Evolutionary conservation across 768 basidiomycete species (phyloP), one percentile per base, ranked within the genome.

Genomic region (Boletus edulis): DNA sequence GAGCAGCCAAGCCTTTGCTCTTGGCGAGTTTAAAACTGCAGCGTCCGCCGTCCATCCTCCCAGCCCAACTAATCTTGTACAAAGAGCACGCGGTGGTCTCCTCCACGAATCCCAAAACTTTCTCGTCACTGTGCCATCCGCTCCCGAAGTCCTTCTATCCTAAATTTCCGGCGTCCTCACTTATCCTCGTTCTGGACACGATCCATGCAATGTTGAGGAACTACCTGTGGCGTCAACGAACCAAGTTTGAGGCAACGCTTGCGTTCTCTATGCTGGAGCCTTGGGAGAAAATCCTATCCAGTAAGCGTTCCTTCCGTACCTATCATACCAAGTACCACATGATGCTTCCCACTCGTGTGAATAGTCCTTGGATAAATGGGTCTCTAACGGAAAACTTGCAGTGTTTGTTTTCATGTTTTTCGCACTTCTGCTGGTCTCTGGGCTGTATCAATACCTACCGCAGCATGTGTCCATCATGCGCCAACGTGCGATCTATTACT

Each of bases 221-320:
- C 43, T 71, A 71, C 56, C 51, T 71, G 20, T 61, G 59, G 62
- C 69, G 71, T 20, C 71, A 72, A 38, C 60, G 69, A 43, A 52
- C 51, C 51, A 72, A 69, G 57, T 68, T 71, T 41, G 85, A 86
- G 67, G 73, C 78, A 12, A 85, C 84, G 0, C 79, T 83, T 50
- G 86, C 76, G 5, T 70, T 87, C 41, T 74, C 77, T 17, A 80
- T 87, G 74, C 74, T 87, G 54, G 85, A 89, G 67, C 78, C 81
- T 52, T 87, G 86, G 87, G 87, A 89, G 73, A 84, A 85, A 63
- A 45, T 80, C 27, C 59, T 86, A 46, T 75, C 83, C 56, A 62
- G 86, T 87, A 61, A 61, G 86, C 58, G 12, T 76, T 37, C 17
- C 35, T 46, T 46, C 13, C 14, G 10, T 54, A 10, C 4, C 22